Conservation (phyloP, 208 protist genomes). For the Acanthamoeba sp. region DNA sequence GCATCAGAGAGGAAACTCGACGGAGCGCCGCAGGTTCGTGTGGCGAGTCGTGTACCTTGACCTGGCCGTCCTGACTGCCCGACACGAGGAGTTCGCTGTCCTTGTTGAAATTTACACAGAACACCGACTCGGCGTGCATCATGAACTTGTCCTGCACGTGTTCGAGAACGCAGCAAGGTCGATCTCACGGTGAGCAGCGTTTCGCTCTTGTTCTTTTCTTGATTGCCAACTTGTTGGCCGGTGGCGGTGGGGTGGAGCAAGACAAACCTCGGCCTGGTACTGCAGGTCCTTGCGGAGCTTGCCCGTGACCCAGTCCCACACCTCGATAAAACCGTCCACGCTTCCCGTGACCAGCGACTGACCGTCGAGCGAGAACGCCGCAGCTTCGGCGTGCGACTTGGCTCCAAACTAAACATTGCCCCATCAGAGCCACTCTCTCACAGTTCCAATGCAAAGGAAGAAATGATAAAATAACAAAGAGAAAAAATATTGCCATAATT, state of each 20-base stretch:
- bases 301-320: conserved; percentile 75
- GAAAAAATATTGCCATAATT: background rate
- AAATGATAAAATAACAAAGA: background rate
- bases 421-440: background rate
- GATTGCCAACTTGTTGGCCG: background rate
- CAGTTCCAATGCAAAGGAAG: background rate
- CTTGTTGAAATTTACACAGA: conserved; percentile 74
- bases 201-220: background rate
- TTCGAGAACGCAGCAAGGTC: background rate
- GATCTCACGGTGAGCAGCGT: background rate
- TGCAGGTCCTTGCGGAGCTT: conserved; percentile 72
- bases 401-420: conserved; percentile 55
- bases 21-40: background rate
- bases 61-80: conserved; percentile 71
- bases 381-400: conserved; percentile 75
- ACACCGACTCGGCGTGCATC: conserved; percentile 76
- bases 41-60: conserved; percentile 19
- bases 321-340: conserved; percentile 76
- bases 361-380: conserved; percentile 68
- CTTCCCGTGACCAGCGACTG: conserved; percentile 76
- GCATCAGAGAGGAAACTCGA: background rate
- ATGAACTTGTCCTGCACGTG: conserved; percentile 70
- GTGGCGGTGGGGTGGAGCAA: too few species aligned
- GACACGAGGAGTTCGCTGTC: conserved; percentile 72
- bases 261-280: conserved; percentile 64